A percentile compares a stretch with the other conserved stretches of the same genome.
Evolutionary conservation across 192 early-diverging fungal species (phyloP).

Genomic region (Entophlyctis luteolus): DNA sequence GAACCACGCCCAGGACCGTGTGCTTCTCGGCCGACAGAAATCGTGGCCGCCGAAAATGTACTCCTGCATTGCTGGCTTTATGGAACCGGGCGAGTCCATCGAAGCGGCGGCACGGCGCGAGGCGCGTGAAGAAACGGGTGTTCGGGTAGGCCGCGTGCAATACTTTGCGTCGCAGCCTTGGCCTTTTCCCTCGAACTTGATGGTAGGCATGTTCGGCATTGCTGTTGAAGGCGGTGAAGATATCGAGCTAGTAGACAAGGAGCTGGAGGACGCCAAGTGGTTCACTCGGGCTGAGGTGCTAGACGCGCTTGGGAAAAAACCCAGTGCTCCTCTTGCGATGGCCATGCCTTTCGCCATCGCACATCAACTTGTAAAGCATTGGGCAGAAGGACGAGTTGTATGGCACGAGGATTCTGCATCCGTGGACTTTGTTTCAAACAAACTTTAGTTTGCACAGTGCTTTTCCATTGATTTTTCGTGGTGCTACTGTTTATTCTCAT

Average conservation of each 20-base stretch:
- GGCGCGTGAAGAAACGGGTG: slow-evolving; percentile 48
- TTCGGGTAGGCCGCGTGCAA: slow-evolving; percentile 38
- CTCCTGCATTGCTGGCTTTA: slow-evolving; percentile 45
- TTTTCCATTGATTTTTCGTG: too few species aligned
- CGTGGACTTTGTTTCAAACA: background rate
- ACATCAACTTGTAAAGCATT: slow-evolving; percentile 12
- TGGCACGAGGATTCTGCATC: slow-evolving; percentile 1
- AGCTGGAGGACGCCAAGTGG: slow-evolving; percentile 51
- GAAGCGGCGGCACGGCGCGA: slow-evolving; percentile 48
- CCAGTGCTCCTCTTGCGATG: background rate
- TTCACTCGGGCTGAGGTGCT: slow-evolving; percentile 36
- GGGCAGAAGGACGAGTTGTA: slow-evolving; percentile 8
- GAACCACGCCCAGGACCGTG: slow-evolving; percentile 28
- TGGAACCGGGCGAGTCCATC: slow-evolving; percentile 47
- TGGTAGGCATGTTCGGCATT: slow-evolving; percentile 47
- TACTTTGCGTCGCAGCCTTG: slow-evolving; percentile 60
- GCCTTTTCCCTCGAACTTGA: slow-evolving; percentile 57
- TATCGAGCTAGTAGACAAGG: slow-evolving; percentile 28
- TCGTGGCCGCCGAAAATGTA: slow-evolving; percentile 44
- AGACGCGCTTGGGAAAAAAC: background rate
- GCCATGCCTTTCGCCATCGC: slow-evolving; percentile 14
- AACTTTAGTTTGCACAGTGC: background rate
- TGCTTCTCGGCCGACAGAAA: slow-evolving; percentile 50
- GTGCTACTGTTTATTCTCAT: too few species aligned
- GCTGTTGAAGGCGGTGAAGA: slow-evolving; percentile 25